phyloP scores from a whole-genome alignment of 2,329 filamentous ascomycete genomes.

The Lachnellula suecica region DNA sequence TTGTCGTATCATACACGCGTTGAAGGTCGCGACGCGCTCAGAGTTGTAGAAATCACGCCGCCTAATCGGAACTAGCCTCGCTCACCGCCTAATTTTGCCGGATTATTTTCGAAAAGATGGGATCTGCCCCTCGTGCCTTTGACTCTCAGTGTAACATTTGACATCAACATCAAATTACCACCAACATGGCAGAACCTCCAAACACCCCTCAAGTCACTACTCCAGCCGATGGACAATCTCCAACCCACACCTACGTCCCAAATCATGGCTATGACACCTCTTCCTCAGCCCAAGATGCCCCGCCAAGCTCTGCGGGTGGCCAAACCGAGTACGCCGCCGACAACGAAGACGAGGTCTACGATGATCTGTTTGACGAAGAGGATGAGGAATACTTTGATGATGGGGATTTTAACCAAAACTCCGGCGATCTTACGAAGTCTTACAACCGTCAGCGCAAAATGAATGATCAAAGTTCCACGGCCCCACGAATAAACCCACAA shows the following conservation, averaged over 20 bases:
- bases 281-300: conserved; percentile 32
- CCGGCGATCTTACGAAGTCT: conserved; percentile 75
- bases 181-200: conserved; percentile 5
- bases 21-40: no score
- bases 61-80: no score
- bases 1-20: no score
- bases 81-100: no score
- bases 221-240: conserved; percentile 43
- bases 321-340: conserved; percentile 33
- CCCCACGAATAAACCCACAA: conserved; percentile 73
- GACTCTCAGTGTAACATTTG: no score
- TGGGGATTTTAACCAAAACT: conserved; percentile 53
- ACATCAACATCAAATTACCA: neutral
- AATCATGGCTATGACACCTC: conserved; percentile 46
- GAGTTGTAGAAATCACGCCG: no score
- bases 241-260: conserved; percentile 47
- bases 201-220: conserved; percentile 17
- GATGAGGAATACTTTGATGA: conserved; percentile 62
- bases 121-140: no score
- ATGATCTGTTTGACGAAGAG: conserved; percentile 54
- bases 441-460: conserved; percentile 79
- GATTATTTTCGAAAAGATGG: no score
- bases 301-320: conserved; percentile 26
- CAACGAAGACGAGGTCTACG: conserved; percentile 42
- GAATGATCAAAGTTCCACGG: conserved; percentile 47